These are phyloP conservation scores for Colletotrichum spaethianum DNA, from an alignment of 2,329 filamentous ascomycete species.

Conservation along the genomic window DNA sequence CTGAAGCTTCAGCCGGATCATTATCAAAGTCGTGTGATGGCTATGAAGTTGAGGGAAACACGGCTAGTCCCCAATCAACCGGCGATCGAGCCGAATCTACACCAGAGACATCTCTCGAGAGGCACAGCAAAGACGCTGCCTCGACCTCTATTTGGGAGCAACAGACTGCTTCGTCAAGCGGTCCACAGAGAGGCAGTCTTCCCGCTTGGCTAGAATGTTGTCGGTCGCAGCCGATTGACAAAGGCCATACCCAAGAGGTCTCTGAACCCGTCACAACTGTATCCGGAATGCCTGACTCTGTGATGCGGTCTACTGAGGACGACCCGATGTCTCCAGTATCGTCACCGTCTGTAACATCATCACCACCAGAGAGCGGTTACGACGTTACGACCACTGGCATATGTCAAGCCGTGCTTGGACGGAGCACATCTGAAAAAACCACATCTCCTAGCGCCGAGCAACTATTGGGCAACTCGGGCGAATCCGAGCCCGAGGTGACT, in stretches of 20 bases:
- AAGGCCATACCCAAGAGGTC: background rate
- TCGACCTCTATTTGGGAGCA: background rate
- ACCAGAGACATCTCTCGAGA: background rate
- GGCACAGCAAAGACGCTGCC: background rate
- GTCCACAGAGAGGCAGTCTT: background rate
- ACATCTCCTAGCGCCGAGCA: background rate
- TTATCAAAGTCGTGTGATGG: background rate
- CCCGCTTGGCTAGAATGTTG: background rate
- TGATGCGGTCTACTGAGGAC: constrained; percentile 2
- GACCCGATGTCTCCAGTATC: background rate
- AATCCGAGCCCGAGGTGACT: background rate
- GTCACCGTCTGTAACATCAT: background rate
- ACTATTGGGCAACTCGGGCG: background rate
- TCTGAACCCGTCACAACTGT: background rate
- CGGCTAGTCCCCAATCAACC: background rate
- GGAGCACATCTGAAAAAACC: background rate
- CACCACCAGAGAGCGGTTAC: background rate
- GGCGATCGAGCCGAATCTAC: background rate
- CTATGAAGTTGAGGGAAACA: background rate
- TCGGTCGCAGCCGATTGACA: background rate
- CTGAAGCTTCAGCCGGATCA: background rate
- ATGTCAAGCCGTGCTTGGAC: background rate
- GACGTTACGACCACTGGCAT: background rate
- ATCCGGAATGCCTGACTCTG: background rate
- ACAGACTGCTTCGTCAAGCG: background rate